A percentile compares a stretch with the other conserved stretches of the same genome.
phyloP scores from a whole-genome alignment of 2,329 filamentous ascomycete species.

The Fusarium hainanense region DNA sequence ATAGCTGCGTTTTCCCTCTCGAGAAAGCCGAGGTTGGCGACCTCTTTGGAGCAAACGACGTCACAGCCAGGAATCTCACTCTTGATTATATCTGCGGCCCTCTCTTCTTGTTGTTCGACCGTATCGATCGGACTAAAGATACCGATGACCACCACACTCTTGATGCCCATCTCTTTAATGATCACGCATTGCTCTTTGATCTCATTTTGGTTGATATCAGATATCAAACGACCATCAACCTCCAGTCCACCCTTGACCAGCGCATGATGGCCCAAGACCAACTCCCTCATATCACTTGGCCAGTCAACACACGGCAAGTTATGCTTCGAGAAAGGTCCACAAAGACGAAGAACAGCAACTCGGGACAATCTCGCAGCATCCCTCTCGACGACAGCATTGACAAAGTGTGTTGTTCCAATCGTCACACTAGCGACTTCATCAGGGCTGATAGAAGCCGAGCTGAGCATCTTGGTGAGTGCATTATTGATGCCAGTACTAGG shows the following conservation, averaged over 20 bases:
- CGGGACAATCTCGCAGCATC: constrained; percentile 60
- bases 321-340: constrained; percentile 64
- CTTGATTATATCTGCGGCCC: constrained; percentile 56
- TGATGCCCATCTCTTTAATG: constrained; percentile 58
- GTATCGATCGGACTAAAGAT: constrained; percentile 66
- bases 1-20: constrained; percentile 74
- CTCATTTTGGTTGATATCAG: constrained; percentile 56
- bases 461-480: constrained; percentile 58
- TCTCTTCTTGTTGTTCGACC: constrained; percentile 60
- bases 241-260: constrained; percentile 63
- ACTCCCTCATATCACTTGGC: constrained; percentile 59
- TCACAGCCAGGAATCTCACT: constrained; percentile 55
- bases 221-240: constrained; percentile 61
- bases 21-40: constrained; percentile 65
- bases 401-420: constrained; percentile 68
- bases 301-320: constrained; percentile 65
- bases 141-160: constrained; percentile 60
- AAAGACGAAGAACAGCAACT: constrained; percentile 66
- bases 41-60: constrained; percentile 63
- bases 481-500: constrained; percentile 60
- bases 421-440: constrained; percentile 59
- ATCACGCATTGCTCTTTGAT: constrained; percentile 54
- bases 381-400: constrained; percentile 68
- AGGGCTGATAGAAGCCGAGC: constrained; percentile 48
- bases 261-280: constrained; percentile 59